These are phyloP conservation scores for Tolypocladium cylindrosporum DNA, from an alignment of 2,329 filamentous ascomycete species.

Conservation along the genomic window DNA sequence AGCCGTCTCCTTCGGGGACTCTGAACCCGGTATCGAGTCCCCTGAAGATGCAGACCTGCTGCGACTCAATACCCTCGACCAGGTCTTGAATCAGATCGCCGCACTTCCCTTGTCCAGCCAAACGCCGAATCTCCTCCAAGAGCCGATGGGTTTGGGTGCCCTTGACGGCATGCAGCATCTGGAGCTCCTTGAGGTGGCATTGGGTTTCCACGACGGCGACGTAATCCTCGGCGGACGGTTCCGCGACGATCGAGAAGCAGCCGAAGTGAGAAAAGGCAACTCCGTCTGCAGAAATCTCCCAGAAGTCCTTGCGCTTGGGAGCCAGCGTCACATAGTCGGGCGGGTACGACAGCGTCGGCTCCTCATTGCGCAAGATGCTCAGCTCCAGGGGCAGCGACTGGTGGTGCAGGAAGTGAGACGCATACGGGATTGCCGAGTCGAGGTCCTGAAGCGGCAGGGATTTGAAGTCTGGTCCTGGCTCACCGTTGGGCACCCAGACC, in stretches of 20 bases:
- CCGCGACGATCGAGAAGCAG: constrained; percentile 19
- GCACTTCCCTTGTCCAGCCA: constrained; percentile 9
- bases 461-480: neutral
- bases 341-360: constrained; percentile 5
- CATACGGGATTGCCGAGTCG: neutral
- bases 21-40: constrained; percentile 26
- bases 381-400: constrained; percentile 8
- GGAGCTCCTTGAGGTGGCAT: constrained; percentile 17
- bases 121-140: constrained; percentile 10
- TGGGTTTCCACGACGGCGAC: constrained; percentile 19
- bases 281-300: constrained; percentile 18
- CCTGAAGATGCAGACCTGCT: constrained; percentile 17
- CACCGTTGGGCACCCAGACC: constrained; percentile 1
- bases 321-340: constrained; percentile 14
- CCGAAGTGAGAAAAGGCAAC: constrained; percentile 15
- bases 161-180: constrained; percentile 19
- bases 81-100: constrained; percentile 14
- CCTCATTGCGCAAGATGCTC: constrained; percentile 7
- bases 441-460: neutral
- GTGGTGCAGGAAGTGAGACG: neutral
- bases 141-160: constrained; percentile 16
- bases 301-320: constrained; percentile 17
- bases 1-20: constrained; percentile 15
- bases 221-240: constrained; percentile 17
- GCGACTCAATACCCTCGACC: constrained; percentile 14